Evolutionary conservation across 2,329 filamentous ascomycete genomes (phyloP), one percentile per base, ranked within the genome.

Genomic region (Sporothrix brasiliensis): DNA sequence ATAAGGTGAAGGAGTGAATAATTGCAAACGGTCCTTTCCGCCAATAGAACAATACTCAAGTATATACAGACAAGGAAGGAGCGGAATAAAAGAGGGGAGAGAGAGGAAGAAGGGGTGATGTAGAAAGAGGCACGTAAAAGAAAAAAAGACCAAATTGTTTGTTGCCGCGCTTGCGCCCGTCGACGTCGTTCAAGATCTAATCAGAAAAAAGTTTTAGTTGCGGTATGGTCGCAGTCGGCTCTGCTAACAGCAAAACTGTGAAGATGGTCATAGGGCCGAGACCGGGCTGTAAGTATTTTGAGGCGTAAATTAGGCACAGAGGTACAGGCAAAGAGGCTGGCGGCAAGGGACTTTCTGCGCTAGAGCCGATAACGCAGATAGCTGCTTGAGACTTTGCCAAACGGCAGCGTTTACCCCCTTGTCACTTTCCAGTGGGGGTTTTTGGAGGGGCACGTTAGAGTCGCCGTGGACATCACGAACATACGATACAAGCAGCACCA

Each of bases 151-250:
- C 24, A 9, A 19, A 63, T 21, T 34, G 41, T 21, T 50, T n/a
- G 61, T 39, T 39, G 30, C 44, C 24, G 27, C 61, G 44, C 61
- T 65, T 65, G 44, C 61, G 61, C 24, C 58, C 61, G 16, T n/a
- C 24, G 44, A 65, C 50, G 61, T 34, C 61, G 50, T 65, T 50
- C 44, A 13, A 50, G 44, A 65, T 65, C 44, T 65, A 50, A 65
- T 65, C 44, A 65, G 61, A 13, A 49, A 16, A 63, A 65, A 50
- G 44, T 50, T 65, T 65, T 50, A 65, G 61, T 50, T 44, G 39
- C 24, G 49, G 24, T 9, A 30, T 24, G 41, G 60, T 49, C 39
- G 14, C 60, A 49, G 11, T 30, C 4, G 44, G 41, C 41, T 21
- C 41, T 14, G 14, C 61, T 30, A 14, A 30, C 14, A 65, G 44